Conservation (phyloP, 176 grass and related monocot species). For the Paspalum vaginatum region DNA sequence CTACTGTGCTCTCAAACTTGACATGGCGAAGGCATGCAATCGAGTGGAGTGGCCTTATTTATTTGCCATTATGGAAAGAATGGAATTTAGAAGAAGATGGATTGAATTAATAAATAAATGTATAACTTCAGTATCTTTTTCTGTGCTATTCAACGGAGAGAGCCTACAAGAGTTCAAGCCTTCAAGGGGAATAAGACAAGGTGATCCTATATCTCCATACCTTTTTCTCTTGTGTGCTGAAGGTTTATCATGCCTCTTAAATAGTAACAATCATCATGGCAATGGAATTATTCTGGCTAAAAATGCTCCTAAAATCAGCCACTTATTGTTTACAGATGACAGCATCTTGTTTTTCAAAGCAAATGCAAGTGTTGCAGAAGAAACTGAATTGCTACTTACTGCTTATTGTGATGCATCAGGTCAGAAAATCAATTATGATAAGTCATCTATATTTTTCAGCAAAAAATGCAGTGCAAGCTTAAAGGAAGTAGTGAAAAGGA, state of each 20-base stretch:
- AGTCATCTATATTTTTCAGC: not conserved
- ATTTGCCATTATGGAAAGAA: rapidly evolving
- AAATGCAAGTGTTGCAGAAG: not conserved
- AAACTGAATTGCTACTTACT: not conserved
- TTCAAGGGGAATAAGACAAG: not conserved
- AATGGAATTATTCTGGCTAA: too few species aligned
- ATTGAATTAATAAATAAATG: not conserved
- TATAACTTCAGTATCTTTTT: not conserved
- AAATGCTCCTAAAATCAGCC: too few species aligned
- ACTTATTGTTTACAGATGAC: too few species aligned
- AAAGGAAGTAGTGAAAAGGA: not conserved
- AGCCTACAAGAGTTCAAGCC: not conserved
- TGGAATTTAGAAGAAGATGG: too few species aligned
- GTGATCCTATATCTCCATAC: not conserved
- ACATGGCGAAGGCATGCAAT: too few species aligned
- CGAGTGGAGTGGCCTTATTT: too few species aligned
- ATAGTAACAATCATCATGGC: not conserved
- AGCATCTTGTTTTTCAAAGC: not conserved
- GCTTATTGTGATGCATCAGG: not conserved
- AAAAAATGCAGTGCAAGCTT: not conserved
- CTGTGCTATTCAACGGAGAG: not conserved
- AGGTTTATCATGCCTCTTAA: not conserved
- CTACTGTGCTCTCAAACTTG: too few species aligned
- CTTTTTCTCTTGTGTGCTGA: not conserved
- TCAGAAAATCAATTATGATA: not conserved